Base-by-base conservation (phyloP, 1,284 basidiomycete genomes). In the Papiliotrema laurentii region DNA sequence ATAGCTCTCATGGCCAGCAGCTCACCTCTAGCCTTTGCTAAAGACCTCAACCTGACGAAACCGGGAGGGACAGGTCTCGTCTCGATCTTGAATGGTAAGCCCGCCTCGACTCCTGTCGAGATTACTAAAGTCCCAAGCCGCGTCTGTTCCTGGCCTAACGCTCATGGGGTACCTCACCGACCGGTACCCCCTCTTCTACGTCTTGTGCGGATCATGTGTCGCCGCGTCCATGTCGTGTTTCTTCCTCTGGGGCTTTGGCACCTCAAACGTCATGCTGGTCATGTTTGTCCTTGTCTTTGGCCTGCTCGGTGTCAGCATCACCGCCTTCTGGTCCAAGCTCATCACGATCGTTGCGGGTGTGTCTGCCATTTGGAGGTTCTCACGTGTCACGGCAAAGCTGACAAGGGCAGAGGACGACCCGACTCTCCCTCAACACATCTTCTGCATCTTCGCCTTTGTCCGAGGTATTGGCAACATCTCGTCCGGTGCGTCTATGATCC, bases 241-340 rank as follows among this genome's bases (percentile, higher is more conserved):
- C 19, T 54, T 71, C 21, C 54, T 75, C 26, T 75, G 74, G 72
- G 73, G 73, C 0, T 63, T 74, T 43, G 67, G 67, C 1, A 68
- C 66, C 25, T 28, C 5, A 9, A 19, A 35, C 13, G 47, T 26
- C 27, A 42, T 63, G 14, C 55, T 69, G 21, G 52, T 66, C 9
- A 52, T 52, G 2, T 71, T 71, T 39, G 51, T 56, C 4, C 36
- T 67, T 33, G 42, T 59, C 2, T 69, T 66, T 45, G 67, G 61
- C 22, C 36, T 63, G 22, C 54, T 61, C 2, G 66, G 59, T 2
- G 50, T 59, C 19, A 61, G 60, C 44, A 67, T 71, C 42, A 54
- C 65, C 5, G 62, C 64, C 1, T 40, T 66, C 6, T 71, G 66
- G 67, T 56, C 62, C 24, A 61, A 59, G 44, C 60, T 68, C 51